phyloP scores from a whole-genome alignment of 805 yeast genomes.

The Myxozyma neotropica region DNA sequence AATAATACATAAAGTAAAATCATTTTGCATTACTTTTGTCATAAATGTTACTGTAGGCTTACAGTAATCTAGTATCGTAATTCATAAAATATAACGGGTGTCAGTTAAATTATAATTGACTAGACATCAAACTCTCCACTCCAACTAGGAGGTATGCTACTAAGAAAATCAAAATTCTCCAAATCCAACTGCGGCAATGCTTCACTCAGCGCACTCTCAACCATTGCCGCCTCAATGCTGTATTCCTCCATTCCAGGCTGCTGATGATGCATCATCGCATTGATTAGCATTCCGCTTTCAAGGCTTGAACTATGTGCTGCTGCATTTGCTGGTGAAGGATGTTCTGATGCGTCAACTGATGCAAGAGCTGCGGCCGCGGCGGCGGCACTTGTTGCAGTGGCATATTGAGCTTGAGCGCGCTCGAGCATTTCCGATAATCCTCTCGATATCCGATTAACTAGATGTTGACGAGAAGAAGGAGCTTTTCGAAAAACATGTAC shows the following conservation, averaged over 20 bases:
- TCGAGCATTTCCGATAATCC: conserved; percentile 25
- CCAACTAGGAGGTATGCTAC: conserved; percentile 23
- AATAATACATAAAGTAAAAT: neutral
- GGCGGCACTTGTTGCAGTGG: conserved; percentile 9
- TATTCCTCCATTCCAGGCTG: conserved; percentile 6
- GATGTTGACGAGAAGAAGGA: conserved; percentile 29
- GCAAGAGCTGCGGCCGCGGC: conserved; percentile 14
- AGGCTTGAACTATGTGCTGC: neutral
- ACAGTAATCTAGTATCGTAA: too few relatives aligned
- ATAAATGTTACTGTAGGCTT: too few relatives aligned
- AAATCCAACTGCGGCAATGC: conserved; percentile 15
- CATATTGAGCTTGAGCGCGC: conserved; percentile 12
- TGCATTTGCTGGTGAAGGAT: conserved; percentile 2
- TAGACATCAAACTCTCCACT: conserved; percentile 15
- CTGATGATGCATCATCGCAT: neutral
- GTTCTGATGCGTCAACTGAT: conserved; percentile 7
- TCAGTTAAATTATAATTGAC: neutral
- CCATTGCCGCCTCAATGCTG: conserved; percentile 12
- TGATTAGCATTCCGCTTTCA: neutral
- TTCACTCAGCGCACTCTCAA: conserved; percentile 3
- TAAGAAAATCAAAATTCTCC: conserved; percentile 24
- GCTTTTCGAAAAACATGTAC: conserved; percentile 11
- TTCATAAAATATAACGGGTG: too few relatives aligned
- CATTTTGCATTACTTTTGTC: neutral
- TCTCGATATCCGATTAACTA: conserved; percentile 22